Evolutionary conservation across 345 rosid genomes (phyloP).

Genomic region (Clausena lansium): DNA sequence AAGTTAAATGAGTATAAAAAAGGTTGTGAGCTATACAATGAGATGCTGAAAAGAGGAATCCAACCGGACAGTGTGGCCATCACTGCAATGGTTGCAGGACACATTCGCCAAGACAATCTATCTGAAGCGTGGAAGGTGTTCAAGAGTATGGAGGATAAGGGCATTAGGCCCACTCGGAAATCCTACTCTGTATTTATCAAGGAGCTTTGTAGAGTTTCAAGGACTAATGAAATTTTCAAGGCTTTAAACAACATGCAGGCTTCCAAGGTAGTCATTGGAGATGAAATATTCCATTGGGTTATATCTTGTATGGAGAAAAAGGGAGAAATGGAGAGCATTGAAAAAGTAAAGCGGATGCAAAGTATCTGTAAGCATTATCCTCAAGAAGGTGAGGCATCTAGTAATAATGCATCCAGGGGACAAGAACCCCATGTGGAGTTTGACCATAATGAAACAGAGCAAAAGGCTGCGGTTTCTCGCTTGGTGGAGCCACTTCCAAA

Average conservation of each 20-base stretch:
- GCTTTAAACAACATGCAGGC: constrained; percentile 53
- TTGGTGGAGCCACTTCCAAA: constrained; percentile 23
- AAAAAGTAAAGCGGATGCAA: constrained; percentile 51
- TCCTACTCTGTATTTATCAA: constrained; percentile 53
- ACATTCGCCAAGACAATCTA: constrained; percentile 47
- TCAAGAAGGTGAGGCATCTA: constrained; percentile 18
- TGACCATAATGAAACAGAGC: constrained; percentile 16
- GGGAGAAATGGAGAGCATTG: constrained; percentile 48
- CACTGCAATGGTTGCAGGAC: constrained; percentile 67
- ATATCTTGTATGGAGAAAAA: constrained; percentile 57
- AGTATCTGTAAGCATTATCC: constrained; percentile 23
- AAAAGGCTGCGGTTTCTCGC: constrained; percentile 10
- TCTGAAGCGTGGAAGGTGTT: constrained; percentile 77
- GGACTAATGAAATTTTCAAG: constrained; percentile 49
- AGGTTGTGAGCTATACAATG: constrained; percentile 55
- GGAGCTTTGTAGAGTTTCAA: constrained; percentile 64
- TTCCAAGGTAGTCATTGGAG: constrained; percentile 43
- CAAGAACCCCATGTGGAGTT: constrained; percentile 16
- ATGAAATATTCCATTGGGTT: constrained; percentile 53
- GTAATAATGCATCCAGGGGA: constrained; percentile 15
- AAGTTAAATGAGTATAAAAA: constrained; percentile 44
- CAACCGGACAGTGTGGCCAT: constrained; percentile 55
- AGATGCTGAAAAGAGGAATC: constrained; percentile 61
- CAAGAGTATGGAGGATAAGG: constrained; percentile 49
- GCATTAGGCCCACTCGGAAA: constrained; percentile 54